Percentiles rank a stretch among this genome's conserved stretches.
Conservation (phyloP, 2,329 filamentous ascomycete species). For the Clonostachys solani region DNA sequence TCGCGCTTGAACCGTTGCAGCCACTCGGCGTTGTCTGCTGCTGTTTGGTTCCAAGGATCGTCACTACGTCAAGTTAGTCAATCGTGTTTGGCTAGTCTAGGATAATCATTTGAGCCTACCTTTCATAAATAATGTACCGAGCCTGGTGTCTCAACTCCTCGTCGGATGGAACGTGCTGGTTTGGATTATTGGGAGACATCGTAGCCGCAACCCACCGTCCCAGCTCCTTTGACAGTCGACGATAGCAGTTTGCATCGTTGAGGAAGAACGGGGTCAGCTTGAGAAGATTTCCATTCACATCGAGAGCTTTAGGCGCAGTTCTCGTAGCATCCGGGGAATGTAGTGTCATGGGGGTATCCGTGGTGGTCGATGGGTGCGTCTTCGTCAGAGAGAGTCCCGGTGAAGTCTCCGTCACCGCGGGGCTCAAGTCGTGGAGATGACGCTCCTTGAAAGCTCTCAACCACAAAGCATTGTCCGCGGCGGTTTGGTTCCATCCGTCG, state of each 20-base stretch:
- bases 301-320: not conserved
- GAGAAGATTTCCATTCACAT: not conserved
- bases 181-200: constrained; percentile 58
- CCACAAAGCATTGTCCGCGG: constrained; percentile 51
- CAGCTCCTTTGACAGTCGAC: constrained; percentile 48
- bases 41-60: constrained; percentile 61
- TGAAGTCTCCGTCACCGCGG: not conserved
- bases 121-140: constrained; percentile 58
- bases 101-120: constrained; percentile 32
- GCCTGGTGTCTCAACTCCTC: constrained; percentile 62
- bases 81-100: not conserved
- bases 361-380: constrained; percentile 1
- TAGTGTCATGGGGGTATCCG: not conserved
- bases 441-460: constrained; percentile 46
- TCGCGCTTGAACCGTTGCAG: constrained; percentile 58
- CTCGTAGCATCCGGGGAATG: not conserved
- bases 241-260: constrained; percentile 58
- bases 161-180: constrained; percentile 52
- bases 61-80: constrained; percentile 35
- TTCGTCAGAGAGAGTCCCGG: not conserved
- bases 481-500: constrained; percentile 61
- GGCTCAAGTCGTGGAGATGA: constrained; percentile 21
- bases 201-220: constrained; percentile 44
- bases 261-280: constrained; percentile 34
- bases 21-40: constrained; percentile 61